Evolutionary conservation across 306 rosid genomes (phyloP).

Genomic region (Acmispon strigosus): DNA sequence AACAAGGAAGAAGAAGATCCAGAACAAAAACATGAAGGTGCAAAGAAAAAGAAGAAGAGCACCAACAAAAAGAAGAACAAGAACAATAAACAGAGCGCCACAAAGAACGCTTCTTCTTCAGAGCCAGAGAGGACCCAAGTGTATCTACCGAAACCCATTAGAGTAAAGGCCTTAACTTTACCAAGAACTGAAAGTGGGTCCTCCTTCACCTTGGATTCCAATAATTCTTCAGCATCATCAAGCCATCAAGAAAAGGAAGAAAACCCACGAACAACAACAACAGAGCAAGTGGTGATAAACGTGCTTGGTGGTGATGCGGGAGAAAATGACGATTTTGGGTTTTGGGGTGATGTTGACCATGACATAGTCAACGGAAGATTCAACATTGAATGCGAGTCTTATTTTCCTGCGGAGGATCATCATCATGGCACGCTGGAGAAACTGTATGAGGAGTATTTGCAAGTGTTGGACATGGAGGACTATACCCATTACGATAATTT

Average conservation of each 20-base stretch:
- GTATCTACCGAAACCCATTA: conserved; percentile 63
- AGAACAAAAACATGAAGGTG: neutral
- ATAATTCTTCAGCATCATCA: conserved; percentile 25
- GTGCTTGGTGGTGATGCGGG: neutral
- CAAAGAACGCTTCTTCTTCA: no score
- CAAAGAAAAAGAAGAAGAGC: neutral
- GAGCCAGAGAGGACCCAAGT: conserved; percentile 21
- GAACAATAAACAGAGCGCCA: neutral
- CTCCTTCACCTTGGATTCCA: conserved; percentile 18
- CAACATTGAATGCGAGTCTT: conserved; percentile 15
- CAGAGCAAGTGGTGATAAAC: no score
- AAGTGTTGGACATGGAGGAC: conserved; percentile 43
- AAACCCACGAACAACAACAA: neutral
- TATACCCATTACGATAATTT: conserved; percentile 15
- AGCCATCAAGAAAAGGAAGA: conserved; percentile 38
- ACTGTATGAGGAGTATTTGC: conserved; percentile 60
- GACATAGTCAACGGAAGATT: no score
- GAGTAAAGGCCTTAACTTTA: conserved; percentile 34
- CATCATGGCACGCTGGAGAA: conserved; percentile 29
- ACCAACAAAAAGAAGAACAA: conserved; percentile 2
- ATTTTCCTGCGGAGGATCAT: neutral
- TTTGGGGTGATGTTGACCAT: conserved; percentile 18
- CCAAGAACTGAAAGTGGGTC: conserved; percentile 30
- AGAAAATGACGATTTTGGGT: neutral
- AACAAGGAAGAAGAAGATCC: conserved; percentile 29